Evolutionary conservation across 2,329 filamentous ascomycete genomes (phyloP).

Genomic region (Cercospora brassicicola): DNA sequence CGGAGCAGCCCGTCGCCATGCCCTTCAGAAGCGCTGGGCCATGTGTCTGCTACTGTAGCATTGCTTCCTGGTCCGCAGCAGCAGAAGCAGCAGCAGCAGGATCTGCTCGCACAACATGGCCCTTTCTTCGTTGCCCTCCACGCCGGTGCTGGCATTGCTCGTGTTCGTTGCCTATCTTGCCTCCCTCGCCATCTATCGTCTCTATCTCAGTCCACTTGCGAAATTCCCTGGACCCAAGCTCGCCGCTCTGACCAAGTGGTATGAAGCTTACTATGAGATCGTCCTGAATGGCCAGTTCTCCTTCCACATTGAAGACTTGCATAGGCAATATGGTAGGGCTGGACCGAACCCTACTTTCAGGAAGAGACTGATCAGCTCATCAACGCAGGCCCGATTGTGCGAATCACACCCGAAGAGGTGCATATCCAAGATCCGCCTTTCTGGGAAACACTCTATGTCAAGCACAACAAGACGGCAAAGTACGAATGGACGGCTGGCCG

Average conservation of each 20-base stretch:
- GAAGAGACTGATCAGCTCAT: neutral
- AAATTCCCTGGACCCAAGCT: slow-evolving; percentile 35
- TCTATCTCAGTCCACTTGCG: slow-evolving; percentile 32
- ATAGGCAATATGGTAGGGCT: slow-evolving; percentile 31
- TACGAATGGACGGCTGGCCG: slow-evolving; percentile 21
- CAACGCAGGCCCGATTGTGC: slow-evolving; percentile 25
- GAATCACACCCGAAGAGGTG: slow-evolving; percentile 46
- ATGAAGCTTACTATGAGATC: slow-evolving; percentile 37
- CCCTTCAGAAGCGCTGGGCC: neutral
- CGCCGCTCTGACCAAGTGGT: slow-evolving; percentile 32
- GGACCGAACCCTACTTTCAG: neutral
- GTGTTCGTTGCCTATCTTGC: slow-evolving; percentile 17
- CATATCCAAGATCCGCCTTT: slow-evolving; percentile 44
- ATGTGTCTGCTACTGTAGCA: neutral
- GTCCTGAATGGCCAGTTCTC: slow-evolving; percentile 31
- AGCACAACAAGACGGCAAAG: slow-evolving; percentile 22
- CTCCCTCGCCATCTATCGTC: slow-evolving; percentile 26
- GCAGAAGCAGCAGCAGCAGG: neutral
- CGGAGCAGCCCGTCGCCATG: neutral
- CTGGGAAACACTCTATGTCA: slow-evolving; percentile 32
- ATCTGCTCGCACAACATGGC: slow-evolving; percentile 12
- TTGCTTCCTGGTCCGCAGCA: neutral
- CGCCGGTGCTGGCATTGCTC: slow-evolving; percentile 11
- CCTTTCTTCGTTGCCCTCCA: slow-evolving; percentile 8
- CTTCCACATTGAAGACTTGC: slow-evolving; percentile 32